Conservation (phyloP, 768 basidiomycete genomes). For the Collybiopsis confluens region DNA sequence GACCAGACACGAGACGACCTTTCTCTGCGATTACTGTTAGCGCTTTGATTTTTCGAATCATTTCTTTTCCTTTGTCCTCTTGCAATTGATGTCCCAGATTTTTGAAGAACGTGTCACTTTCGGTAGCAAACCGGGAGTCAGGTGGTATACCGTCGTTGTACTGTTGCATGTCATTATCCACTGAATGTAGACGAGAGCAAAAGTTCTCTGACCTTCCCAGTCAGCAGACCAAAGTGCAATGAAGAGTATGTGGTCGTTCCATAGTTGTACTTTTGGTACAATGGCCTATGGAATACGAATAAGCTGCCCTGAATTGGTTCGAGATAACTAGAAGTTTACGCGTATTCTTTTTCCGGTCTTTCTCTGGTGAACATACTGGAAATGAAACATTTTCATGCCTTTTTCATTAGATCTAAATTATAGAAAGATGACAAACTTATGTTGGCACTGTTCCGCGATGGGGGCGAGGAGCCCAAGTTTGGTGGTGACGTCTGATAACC, state of each 20-base stretch:
- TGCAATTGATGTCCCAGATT: constrained; percentile 50
- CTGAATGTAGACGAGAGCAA: neutral
- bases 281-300: constrained; percentile 31
- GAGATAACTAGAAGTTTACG: constrained; percentile 27
- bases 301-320: neutral
- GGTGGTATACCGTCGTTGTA: constrained; percentile 75
- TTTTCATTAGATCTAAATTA: too few species aligned
- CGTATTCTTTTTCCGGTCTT: constrained; percentile 78
- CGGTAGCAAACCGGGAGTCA: constrained; percentile 65
- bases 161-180: constrained; percentile 21
- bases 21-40: constrained; percentile 49
- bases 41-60: constrained; percentile 67
- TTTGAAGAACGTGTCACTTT: constrained; percentile 40
- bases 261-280: constrained; percentile 64
- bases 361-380: constrained; percentile 73
- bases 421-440: constrained; percentile 39
- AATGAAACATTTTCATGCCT: neutral
- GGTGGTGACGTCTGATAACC: constrained; percentile 53
- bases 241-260: constrained; percentile 75
- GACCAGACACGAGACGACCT: neutral
- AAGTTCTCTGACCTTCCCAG: constrained; percentile 55
- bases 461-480: constrained; percentile 65
- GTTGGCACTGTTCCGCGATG: constrained; percentile 73
- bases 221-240: constrained; percentile 70
- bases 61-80: constrained; percentile 55